A percentile compares a stretch with the other conserved stretches of the same genome.
Evolutionary conservation across 2,329 filamentous ascomycete genomes (phyloP).

Genomic region (Xylogone sp.): DNA sequence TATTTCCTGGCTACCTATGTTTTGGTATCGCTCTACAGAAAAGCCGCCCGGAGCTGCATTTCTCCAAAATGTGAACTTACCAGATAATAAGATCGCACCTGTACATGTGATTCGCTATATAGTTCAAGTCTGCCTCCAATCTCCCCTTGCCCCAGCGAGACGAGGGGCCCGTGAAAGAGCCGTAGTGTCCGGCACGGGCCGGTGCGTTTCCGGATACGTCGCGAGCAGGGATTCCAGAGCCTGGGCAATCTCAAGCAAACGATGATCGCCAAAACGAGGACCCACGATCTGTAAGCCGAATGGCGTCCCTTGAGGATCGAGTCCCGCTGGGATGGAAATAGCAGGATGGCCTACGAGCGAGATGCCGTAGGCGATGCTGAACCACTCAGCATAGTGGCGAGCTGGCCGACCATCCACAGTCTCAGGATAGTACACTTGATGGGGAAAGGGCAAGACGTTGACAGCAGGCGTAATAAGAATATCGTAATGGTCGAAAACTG

Average conservation of each 20-base stretch:
- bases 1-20: too few relatives aligned
- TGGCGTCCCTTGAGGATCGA: conserved; percentile 37
- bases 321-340: conserved; percentile 45
- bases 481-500: conserved; percentile 33
- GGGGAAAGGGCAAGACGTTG: neutral
- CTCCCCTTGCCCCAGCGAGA: neutral
- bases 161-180: neutral
- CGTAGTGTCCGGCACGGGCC: neutral
- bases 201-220: neutral
- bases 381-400: neutral
- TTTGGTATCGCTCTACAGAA: too few relatives aligned
- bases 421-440: neutral
- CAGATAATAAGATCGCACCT: too few relatives aligned
- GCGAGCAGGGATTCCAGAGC: neutral
- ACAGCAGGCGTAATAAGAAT: conserved; percentile 37
- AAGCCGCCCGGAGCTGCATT: too few relatives aligned
- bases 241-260: neutral
- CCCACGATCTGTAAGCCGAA: conserved; percentile 53
- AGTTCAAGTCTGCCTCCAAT: neutral
- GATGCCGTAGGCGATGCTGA: neutral
- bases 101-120: neutral
- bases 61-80: too few relatives aligned
- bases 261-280: neutral
- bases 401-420: neutral
- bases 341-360: conserved; percentile 42